Conservation (phyloP, 1,284 basidiomycete species). For the Rugosomyces carneus region DNA sequence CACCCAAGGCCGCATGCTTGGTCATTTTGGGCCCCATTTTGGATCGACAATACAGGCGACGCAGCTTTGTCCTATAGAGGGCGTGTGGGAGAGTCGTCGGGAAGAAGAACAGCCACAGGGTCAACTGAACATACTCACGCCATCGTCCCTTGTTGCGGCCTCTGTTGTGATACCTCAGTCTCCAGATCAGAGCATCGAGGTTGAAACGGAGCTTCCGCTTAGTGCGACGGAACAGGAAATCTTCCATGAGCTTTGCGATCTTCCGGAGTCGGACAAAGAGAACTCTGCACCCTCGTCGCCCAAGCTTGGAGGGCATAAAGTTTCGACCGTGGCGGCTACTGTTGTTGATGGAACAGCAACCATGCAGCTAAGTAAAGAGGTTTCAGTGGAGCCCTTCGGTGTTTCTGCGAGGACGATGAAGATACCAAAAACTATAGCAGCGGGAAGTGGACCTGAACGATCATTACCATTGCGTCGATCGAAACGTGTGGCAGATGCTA, state of each 20-base stretch:
- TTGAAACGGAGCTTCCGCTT: constrained; percentile 39
- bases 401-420: neutral
- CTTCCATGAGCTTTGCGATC: constrained; percentile 54
- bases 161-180: constrained; percentile 12
- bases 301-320: constrained; percentile 18
- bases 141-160: neutral
- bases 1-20: constrained; percentile 35
- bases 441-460: constrained; percentile 16
- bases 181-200: constrained; percentile 9
- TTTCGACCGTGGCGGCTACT: neutral
- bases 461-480: constrained; percentile 46
- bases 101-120: neutral
- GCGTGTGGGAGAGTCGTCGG: neutral
- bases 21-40: constrained; percentile 54
- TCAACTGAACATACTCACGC: neutral
- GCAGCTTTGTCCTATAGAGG: constrained; percentile 21
- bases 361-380: neutral
- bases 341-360: too few species aligned
- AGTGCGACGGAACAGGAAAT: constrained; percentile 67
- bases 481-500: constrained; percentile 57
- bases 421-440: neutral
- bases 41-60: constrained; percentile 40
- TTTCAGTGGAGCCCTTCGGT: neutral
- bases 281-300: constrained; percentile 20
- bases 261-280: constrained; percentile 51